Base-by-base conservation (phyloP, 768 basidiomycete genomes). In the Rhizopogon vinicolor region DNA sequence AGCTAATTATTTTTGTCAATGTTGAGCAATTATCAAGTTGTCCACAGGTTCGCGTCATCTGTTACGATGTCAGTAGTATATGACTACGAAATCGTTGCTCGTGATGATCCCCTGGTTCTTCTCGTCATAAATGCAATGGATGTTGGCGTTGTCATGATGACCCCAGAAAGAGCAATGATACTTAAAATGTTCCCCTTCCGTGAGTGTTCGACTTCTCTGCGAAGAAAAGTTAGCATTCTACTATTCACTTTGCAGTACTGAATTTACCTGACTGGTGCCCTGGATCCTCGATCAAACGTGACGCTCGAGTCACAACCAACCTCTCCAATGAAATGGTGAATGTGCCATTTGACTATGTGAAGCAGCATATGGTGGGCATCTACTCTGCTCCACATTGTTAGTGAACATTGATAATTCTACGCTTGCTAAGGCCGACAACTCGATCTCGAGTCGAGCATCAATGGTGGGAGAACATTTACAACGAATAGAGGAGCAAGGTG, bases 81-180 rank as follows among this genome's bases (percentile, higher is more conserved):
- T 50, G 75, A 73, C 2, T 71, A 73, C 45, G 64, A 72, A 25
- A 63, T 71, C 33, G 44, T 63, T 46, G 40, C 65, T 18, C 62
- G 62, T 31, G 60, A 74, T 18, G 74, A 77, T 43, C 65, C 60
- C 45, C 72, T 72, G 53, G 57, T 73, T 33, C 48, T 28, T 16
- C 51, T 67, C 10, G 70, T 63, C 5, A 57, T 68, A 19, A 53
- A 56, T n/a, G 68, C 65, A 8, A n/a, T 28, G 2, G 18, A 18
- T 13, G 6, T 42, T 42, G 54, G 40, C n/a, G 1, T 51, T 16
- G 48, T 10, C 10, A 33, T 33, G 31, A 33, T 33, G 31, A 33
- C 31, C 31, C 31, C 31, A 33, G 31, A 33, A 51, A 29, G 45
- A 29, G 18, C 29, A 12, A 13, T 39, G 12, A 14, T 44, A 28